Conservation (phyloP, 2,329 filamentous ascomycete genomes). For the Diaporthe longicolla region DNA sequence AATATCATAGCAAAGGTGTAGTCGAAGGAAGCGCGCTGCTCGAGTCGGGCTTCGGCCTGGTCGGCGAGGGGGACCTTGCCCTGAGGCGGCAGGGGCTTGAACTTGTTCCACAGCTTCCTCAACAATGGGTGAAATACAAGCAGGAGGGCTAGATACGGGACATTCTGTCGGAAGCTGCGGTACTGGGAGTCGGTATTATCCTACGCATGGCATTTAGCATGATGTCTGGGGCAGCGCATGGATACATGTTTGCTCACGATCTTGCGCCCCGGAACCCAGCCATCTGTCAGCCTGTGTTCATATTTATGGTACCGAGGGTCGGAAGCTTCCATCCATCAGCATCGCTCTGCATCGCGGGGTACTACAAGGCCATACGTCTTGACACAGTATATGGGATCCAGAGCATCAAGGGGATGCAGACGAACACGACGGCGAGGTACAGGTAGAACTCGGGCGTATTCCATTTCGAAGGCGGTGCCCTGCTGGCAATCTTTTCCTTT, state of each 20-base stretch:
- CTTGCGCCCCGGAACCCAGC: slow-evolving; percentile 94
- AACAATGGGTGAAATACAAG: slow-evolving; percentile 84
- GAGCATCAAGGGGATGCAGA: slow-evolving; percentile 87
- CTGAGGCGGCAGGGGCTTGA: slow-evolving; percentile 54
- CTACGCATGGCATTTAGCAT: slow-evolving; percentile 56
- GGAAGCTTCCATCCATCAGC: slow-evolving; percentile 68
- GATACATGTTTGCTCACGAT: slow-evolving; percentile 70
- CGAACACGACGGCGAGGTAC: slow-evolving; percentile 79
- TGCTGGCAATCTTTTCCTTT: slow-evolving; percentile 58
- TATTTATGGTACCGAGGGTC: slow-evolving; percentile 87
- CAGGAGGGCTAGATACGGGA: slow-evolving; percentile 83
- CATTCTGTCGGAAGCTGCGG: slow-evolving; percentile 84
- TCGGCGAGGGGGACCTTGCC: slow-evolving; percentile 52
- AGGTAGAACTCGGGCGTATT: slow-evolving; percentile 86
- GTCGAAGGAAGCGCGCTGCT: slow-evolving; percentile 86
- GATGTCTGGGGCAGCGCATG: neutral
- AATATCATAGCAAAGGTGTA: slow-evolving; percentile 85
- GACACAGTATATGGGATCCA: slow-evolving; percentile 91
- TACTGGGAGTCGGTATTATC: slow-evolving; percentile 95
- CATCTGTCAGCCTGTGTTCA: slow-evolving; percentile 77
- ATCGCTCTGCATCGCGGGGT: neutral
- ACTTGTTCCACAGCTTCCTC: slow-evolving; percentile 77
- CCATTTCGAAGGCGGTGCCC: slow-evolving; percentile 80
- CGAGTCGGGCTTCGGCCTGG: slow-evolving; percentile 69
- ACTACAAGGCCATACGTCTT: slow-evolving; percentile 68